Conservation (phyloP, 108 stramenopile species). For the Skeletonema potamos region DNA sequence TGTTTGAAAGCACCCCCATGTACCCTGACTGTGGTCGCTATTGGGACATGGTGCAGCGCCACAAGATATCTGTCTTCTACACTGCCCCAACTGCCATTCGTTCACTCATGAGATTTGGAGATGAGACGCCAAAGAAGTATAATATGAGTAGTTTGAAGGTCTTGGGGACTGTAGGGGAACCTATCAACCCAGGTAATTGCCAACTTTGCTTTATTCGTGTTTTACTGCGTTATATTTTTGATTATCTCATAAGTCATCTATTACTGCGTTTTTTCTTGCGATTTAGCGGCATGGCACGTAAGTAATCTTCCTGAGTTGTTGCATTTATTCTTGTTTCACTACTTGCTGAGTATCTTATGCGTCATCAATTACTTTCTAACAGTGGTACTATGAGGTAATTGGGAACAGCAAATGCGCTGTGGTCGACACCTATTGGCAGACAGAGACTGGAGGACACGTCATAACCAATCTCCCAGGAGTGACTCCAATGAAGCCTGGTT, state of each 20-base stretch:
- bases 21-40: conserved; percentile 86
- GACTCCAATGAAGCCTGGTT: conserved; percentile 96
- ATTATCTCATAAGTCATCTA: too few relatives aligned
- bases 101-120: conserved; percentile 92
- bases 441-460: conserved; percentile 97
- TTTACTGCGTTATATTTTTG: too few relatives aligned
- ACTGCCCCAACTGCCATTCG: conserved; percentile 98
- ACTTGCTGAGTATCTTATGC: too few relatives aligned
- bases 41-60: conserved; percentile 92
- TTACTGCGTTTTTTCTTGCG: too few relatives aligned
- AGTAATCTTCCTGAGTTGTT: too few relatives aligned
- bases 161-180: conserved; percentile 97
- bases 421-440: conserved; percentile 99
- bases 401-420: conserved; percentile 87
- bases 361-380: neutral
- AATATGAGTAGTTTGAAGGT: conserved; percentile 85
- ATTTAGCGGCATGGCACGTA: too few relatives aligned
- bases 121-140: conserved; percentile 79
- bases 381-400: conserved; percentile 96
- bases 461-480: conserved; percentile 93
- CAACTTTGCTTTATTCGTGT: too few relatives aligned
- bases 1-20: conserved; percentile 94
- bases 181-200: conserved; percentile 87
- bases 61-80: conserved; percentile 86
- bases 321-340: too few relatives aligned